A percentile compares a stretch with the other conserved stretches of the same genome.
These are phyloP conservation scores for Ceratobasidium sp. DNA, from an alignment of 1,284 basidiomycete species.

Conservation along the genomic window DNA sequence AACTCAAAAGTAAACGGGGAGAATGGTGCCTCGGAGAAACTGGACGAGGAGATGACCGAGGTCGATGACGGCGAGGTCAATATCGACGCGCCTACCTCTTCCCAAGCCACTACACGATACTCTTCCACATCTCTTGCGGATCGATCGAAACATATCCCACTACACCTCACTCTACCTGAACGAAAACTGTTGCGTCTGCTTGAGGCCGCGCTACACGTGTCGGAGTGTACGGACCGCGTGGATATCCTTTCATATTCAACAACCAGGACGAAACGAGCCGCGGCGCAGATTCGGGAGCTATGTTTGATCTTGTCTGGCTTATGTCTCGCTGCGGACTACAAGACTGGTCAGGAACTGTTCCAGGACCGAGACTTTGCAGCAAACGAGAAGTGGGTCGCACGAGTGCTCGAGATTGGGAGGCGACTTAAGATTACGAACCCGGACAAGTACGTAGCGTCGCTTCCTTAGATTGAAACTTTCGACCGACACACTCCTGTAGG, in stretches of 20 bases:
- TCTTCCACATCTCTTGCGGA: constrained; percentile 71
- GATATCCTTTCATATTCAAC: constrained; percentile 73
- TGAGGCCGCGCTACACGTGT: constrained; percentile 78
- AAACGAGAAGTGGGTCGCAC: constrained; percentile 81
- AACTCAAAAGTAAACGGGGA: constrained; percentile 18
- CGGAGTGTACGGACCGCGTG: constrained; percentile 76
- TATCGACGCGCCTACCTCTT: constrained; percentile 56
- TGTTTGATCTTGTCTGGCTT: constrained; percentile 86
- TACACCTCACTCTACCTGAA: constrained; percentile 77
- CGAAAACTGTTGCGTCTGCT: constrained; percentile 84
- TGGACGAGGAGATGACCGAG: constrained; percentile 53
- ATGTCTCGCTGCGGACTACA: constrained; percentile 83
- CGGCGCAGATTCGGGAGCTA: constrained; percentile 82
- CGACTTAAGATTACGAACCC: constrained; percentile 79
- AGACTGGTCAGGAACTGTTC: constrained; percentile 85
- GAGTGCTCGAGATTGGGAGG: constrained; percentile 56
- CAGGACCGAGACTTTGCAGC: constrained; percentile 79
- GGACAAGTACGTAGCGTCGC: constrained; percentile 2
- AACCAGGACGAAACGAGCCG: constrained; percentile 84
- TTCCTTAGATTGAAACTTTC: background rate
- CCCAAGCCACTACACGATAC: constrained; percentile 48
- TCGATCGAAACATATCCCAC: constrained; percentile 79
- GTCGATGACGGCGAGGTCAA: constrained; percentile 63
- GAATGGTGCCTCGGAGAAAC: constrained; percentile 55
- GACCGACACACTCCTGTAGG: constrained; percentile 73